Percentiles rank a stretch among this genome's conserved stretches.
Conservation (phyloP, 1,284 basidiomycete species). For the Microbotryum scabiosae region DNA sequence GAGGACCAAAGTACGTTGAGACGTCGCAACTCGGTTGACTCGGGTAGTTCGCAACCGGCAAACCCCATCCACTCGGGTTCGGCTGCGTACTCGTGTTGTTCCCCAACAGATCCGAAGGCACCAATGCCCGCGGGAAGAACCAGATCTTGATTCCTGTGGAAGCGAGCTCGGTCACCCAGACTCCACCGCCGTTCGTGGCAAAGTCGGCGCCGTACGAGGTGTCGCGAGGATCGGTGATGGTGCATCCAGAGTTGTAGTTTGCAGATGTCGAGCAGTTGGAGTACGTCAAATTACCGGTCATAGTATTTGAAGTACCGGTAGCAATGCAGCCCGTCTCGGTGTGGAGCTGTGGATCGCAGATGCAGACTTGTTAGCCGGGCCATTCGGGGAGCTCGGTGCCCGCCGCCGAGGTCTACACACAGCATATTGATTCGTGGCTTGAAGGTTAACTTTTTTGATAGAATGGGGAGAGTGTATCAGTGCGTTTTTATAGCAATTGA, state of each 20-base stretch:
- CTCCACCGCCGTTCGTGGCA: slow-evolving; percentile 35
- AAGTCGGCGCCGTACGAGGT: slow-evolving; percentile 36
- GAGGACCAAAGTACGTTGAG: slow-evolving; percentile 14
- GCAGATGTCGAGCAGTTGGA: slow-evolving; percentile 34
- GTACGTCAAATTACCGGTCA: slow-evolving; percentile 33
- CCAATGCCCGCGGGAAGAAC: slow-evolving; percentile 22
- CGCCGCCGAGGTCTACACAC: slow-evolving; percentile 42
- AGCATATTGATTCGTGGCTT: slow-evolving; percentile 69
- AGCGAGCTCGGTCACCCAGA: slow-evolving; percentile 23
- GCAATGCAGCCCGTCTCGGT: slow-evolving; percentile 31
- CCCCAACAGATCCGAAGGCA: slow-evolving; percentile 17
- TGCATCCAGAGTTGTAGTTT: slow-evolving; percentile 54
- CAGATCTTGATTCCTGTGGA: slow-evolving; percentile 26
- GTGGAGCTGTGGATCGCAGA: background rate
- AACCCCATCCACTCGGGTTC: slow-evolving; percentile 22
- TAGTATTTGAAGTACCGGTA: slow-evolving; percentile 22
- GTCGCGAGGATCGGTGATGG: slow-evolving; percentile 34
- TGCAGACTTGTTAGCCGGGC: too few species aligned
- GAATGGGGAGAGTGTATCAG: background rate
- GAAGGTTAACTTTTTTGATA: slow-evolving; percentile 47
- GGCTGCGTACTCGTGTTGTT: slow-evolving; percentile 14
- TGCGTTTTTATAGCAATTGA: too few species aligned
- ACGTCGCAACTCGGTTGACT: slow-evolving; percentile 6
- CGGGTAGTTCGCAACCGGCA: slow-evolving; percentile 13
- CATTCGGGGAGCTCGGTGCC: too few species aligned